Evolutionary conservation across 306 rosid genomes (phyloP), one percentile per base, ranked within the genome.

Genomic region (Lagenaria siceraria): DNA sequence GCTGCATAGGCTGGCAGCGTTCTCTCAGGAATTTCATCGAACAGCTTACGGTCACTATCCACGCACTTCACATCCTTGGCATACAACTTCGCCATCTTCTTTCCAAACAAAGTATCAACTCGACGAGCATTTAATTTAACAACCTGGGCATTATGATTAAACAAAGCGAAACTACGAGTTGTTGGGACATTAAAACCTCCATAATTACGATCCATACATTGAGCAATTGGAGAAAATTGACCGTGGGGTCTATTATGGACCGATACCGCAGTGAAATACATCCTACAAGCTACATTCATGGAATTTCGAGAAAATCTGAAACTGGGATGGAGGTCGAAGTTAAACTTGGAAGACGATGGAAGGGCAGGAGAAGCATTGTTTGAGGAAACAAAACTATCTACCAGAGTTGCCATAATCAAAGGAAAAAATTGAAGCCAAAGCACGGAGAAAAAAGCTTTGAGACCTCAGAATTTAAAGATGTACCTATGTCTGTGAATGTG

Each of bases 41-140:
- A 83, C 78, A 85, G 0, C 78, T 85, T 80, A 36, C 76, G 83
- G 76, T 86, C 91, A 80, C 65, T 22, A 13, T 55, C 78, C 6
- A 88, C 78, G 17, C 60, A 78, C 78, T 70, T 82, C 55, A 13
- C 54, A 5, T 53, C 61, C 75, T 66, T 81, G 0, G 33, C 60
- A 17, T 78, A 55, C 6, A 60, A 46, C 70, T 60, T 59, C 2
- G 64, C 65, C 31, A 82, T 70, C 64, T 80, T 84, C 46, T 78
- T 77, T 52, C 80, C 79, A 15, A 82, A 38, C 74, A 66, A 65
- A 25, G 52, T 5, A 69, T 76, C 76, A n/a, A 10, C 79, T 18
- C 70, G 77, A 10, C 72, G 73, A 80, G 85, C 85, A 7, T 72
- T 80, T 13, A 61, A 74, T 70, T 85, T 83, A 70, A 76, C 54